Evolutionary conservation across 495 filamentous ascomycete genomes (phyloP).

Genomic region (Lepidopterella palustris): DNA sequence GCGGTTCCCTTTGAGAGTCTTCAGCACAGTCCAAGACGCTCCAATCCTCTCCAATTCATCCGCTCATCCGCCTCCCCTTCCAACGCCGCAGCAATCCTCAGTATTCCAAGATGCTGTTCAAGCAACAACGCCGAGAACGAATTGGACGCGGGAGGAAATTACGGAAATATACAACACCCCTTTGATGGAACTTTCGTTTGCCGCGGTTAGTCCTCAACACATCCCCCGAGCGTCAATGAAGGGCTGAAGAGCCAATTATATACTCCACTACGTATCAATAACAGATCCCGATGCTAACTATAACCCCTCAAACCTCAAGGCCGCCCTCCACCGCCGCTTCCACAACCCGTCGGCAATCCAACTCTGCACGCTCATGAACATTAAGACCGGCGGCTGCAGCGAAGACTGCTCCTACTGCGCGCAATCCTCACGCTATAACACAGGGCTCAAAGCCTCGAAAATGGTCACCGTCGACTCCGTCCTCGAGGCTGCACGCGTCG

Average conservation of each 20-base stretch:
- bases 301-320: slow-evolving; percentile 42
- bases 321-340: slow-evolving; percentile 69
- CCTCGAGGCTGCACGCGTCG: slow-evolving; percentile 64
- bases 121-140: slow-evolving; percentile 53
- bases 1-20: background rate
- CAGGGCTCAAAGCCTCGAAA: slow-evolving; percentile 70
- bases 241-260: background rate
- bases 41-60: background rate
- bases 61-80: background rate
- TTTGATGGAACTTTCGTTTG: slow-evolving; percentile 66
- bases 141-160: slow-evolving; percentile 76
- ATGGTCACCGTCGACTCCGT: slow-evolving; percentile 72
- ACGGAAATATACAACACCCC: slow-evolving; percentile 68
- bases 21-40: slow-evolving; percentile 1
- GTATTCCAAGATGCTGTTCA: slow-evolving; percentile 48
- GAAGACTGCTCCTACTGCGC: slow-evolving; percentile 89
- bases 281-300: background rate
- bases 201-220: slow-evolving; percentile 52
- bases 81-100: background rate
- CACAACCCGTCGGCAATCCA: slow-evolving; percentile 73
- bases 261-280: background rate
- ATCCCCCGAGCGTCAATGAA: background rate
- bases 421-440: slow-evolving; percentile 72
- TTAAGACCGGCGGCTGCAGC: slow-evolving; percentile 85
- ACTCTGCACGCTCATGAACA: slow-evolving; percentile 89